These are phyloP conservation scores for Cystobasidium ongulense DNA, from an alignment of 768 basidiomycete species.

Conservation along the genomic window DNA sequence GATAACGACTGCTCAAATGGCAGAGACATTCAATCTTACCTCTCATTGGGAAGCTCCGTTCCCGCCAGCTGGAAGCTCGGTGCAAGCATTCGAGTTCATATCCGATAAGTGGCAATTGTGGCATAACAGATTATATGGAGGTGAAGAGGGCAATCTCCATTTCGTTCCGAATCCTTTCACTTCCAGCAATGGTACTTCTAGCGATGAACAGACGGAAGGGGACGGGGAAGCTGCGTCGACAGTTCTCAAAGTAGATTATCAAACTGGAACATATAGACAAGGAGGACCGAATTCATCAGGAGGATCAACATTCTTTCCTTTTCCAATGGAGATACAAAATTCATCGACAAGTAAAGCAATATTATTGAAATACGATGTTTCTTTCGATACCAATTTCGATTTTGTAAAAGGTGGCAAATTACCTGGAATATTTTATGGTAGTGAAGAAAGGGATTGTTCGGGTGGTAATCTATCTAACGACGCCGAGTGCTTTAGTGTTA, in stretches of 20 bases:
- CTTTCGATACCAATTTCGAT: conserved; percentile 39
- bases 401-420: conserved; percentile 42
- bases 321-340: background rate
- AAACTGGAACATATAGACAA: conserved; percentile 1
- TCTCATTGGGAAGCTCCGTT: background rate
- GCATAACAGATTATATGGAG: conserved; percentile 7
- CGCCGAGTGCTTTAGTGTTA: conserved; percentile 38
- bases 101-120: conserved; percentile 11
- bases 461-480: conserved; percentile 31
- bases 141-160: background rate
- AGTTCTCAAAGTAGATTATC: conserved; percentile 2
- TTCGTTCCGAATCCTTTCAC: conserved; percentile 1
- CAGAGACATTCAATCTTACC: background rate
- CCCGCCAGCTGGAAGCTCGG: background rate
- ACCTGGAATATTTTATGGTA: conserved; percentile 39
- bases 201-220: background rate
- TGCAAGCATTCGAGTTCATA: background rate
- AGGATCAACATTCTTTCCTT: conserved; percentile 5
- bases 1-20: background rate
- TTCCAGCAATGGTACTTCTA: background rate
- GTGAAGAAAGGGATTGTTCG: conserved; percentile 23
- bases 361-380: conserved; percentile 36
- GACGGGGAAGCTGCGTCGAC: background rate
- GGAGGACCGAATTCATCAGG: background rate
- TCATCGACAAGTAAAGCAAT: conserved; percentile 33